phyloP scores from a whole-genome alignment of 2,329 filamentous ascomycete genomes.

The Pseudocercospora musae region DNA sequence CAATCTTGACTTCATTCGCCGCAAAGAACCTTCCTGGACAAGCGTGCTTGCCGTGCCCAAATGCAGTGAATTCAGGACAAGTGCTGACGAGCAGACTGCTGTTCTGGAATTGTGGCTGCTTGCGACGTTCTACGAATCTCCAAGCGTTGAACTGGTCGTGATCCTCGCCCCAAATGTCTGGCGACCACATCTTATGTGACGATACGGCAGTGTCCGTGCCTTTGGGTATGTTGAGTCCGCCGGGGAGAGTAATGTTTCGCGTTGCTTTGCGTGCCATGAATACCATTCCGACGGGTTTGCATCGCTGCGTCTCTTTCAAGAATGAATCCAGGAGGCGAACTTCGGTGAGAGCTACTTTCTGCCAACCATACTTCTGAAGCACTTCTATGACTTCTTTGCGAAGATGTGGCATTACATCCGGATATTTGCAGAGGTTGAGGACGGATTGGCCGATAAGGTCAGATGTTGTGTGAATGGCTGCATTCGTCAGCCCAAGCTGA shows the following conservation, averaged over 20 bases:
- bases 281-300: slow-evolving; percentile 21
- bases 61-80: slow-evolving; percentile 25
- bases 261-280: slow-evolving; percentile 29
- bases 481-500: slow-evolving; percentile 25
- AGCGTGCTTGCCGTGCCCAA: slow-evolving; percentile 34
- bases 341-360: slow-evolving; percentile 31
- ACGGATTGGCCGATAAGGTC: slow-evolving; percentile 28
- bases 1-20: slow-evolving; percentile 36
- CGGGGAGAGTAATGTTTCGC: slow-evolving; percentile 26
- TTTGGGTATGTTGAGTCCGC: slow-evolving; percentile 28
- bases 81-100: slow-evolving; percentile 20
- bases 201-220: slow-evolving; percentile 21
- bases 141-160: slow-evolving; percentile 26
- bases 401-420: slow-evolving; percentile 23
- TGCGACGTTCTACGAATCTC: slow-evolving; percentile 24
- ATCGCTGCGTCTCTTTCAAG: slow-evolving; percentile 35
- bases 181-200: slow-evolving; percentile 15
- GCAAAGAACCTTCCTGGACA: slow-evolving; percentile 39
- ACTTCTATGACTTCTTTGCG: slow-evolving; percentile 26
- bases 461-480: slow-evolving; percentile 32
- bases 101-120: slow-evolving; percentile 22
- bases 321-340: slow-evolving; percentile 35
- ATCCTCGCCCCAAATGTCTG: slow-evolving; percentile 16
- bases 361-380: slow-evolving; percentile 29
- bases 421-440: slow-evolving; percentile 15